These are phyloP conservation scores for Penicillium pulvis DNA, from an alignment of 495 filamentous ascomycete species.

Conservation along the genomic window DNA sequence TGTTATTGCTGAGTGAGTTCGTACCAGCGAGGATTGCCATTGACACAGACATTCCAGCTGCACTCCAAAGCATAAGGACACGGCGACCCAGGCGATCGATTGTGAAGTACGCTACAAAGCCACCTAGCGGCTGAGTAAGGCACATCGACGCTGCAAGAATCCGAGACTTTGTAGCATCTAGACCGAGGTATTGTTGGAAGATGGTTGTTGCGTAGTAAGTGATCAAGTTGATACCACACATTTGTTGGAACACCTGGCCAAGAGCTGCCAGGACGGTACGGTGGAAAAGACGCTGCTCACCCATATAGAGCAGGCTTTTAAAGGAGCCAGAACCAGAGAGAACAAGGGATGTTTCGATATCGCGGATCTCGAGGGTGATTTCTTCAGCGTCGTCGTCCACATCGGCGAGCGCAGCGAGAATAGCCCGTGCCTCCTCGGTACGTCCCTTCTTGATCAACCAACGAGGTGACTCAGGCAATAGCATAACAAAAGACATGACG, in stretches of 20 bases:
- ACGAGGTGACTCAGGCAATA: constrained; percentile 61
- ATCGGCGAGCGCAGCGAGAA: constrained; percentile 45
- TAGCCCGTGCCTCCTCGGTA: constrained; percentile 52
- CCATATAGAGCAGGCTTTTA: constrained; percentile 36
- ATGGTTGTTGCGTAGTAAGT: constrained; percentile 25
- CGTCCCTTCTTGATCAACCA: constrained; percentile 59
- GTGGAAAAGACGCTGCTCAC: constrained; percentile 36
- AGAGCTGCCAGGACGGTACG: constrained; percentile 34
- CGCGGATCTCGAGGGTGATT: constrained; percentile 35
- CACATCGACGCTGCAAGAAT: constrained; percentile 76
- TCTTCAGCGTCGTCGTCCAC: constrained; percentile 24
- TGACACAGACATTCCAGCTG: constrained; percentile 56
- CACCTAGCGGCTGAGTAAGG: constrained; percentile 72
- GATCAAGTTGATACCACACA: constrained; percentile 30
- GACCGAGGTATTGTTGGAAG: constrained; percentile 54
- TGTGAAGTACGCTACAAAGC: constrained; percentile 73
- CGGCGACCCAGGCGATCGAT: constrained; percentile 75
- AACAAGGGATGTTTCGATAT: constrained; percentile 44
- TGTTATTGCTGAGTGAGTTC: constrained; percentile 25
- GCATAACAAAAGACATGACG: constrained; percentile 49
- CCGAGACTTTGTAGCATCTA: constrained; percentile 77
- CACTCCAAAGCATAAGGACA: constrained; percentile 61
- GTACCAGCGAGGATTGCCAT: constrained; percentile 62
- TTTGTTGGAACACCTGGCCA: constrained; percentile 36
- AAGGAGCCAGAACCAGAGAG: constrained; percentile 32